Evolutionary conservation across 768 basidiomycete genomes (phyloP), one percentile per base, ranked within the genome.

Genomic region (Psilocybe subaeruginosa): DNA sequence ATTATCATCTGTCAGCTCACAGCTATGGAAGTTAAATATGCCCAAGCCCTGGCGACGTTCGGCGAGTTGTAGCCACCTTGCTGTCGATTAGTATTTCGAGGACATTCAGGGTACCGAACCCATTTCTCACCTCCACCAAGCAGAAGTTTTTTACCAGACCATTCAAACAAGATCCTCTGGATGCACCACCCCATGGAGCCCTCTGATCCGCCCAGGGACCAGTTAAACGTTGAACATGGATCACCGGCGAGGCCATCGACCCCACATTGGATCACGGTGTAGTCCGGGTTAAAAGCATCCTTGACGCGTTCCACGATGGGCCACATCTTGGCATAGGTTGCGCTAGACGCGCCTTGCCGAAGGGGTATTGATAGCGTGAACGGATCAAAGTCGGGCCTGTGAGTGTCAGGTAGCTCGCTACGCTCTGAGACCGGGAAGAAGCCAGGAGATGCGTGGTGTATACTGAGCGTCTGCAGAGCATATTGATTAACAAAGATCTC

Each of bases 21-120:
- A 30, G 85, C 84, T 3, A 92, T 75, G 0, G 90, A 89, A 1
- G 95, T 97, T 16, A 95, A 74, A 67, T 87, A 87, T 0, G 92
- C 80, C 93, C 94, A 97, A 0, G 92, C 92, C 11, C 95, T 83
- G 0, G 95, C 95, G 1, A 88, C 88, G 66, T 96, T 96, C 1
- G 92, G 77, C 3, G 86, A 84, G 66, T 91, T 80, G 70, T 99
- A 97, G 0, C 96, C 96, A 16, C 95, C 93, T 83, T 73, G 61
- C 48, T 70, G 59, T n/a, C 37, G 29, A 37, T 11, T 67, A 66
- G n/a, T 27, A 60, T 30, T 63, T 30, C 16, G 37, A 60, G 17
- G 16, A 45, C 3, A 12, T 29, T 27, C 6, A 19, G 19, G 64
- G 27, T 19, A 57, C 48, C 8, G 29, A 12, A 23, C 12, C 33